Conservation (phyloP, 331 rosid genomes). For the Rhamnella rubrinervis region DNA sequence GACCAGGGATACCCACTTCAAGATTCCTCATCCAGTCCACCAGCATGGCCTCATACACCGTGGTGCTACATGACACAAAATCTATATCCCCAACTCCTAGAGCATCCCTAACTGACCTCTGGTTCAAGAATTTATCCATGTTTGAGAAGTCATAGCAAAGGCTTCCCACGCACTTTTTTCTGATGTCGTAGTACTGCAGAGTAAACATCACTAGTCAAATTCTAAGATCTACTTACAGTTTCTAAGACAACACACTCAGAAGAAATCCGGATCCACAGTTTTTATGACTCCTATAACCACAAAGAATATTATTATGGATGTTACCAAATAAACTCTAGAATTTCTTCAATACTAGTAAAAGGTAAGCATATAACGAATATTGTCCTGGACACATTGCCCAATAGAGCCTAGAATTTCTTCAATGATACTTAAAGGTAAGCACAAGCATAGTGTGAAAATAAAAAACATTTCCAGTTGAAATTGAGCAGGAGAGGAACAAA, state of each 20-base stretch:
- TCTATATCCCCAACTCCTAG: constrained; percentile 81
- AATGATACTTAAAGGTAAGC: too few relatives aligned
- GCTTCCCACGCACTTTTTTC: constrained; percentile 80
- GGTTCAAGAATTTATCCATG: constrained; percentile 85
- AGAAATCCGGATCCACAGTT: constrained; percentile 3
- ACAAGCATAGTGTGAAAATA: too few relatives aligned
- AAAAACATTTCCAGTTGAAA: too few relatives aligned
- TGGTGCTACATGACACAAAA: constrained; percentile 86
- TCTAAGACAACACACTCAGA: not conserved
- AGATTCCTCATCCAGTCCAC: constrained; percentile 97
- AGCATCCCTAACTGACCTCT: constrained; percentile 62
- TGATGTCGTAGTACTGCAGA: constrained; percentile 86
- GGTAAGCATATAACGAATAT: too few relatives aligned
- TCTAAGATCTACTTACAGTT: constrained; percentile 10
- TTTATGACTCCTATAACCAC: not conserved
- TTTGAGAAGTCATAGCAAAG: constrained; percentile 97
- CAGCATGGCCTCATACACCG: constrained; percentile 88
- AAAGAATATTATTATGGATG: too few relatives aligned
- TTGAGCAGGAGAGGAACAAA: too few relatives aligned
- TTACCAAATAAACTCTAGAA: too few relatives aligned
- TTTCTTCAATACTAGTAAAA: too few relatives aligned
- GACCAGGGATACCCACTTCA: constrained; percentile 91
- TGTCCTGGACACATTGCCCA: too few relatives aligned
- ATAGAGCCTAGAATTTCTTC: too few relatives aligned
- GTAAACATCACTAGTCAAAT: constrained; percentile 25